phyloP scores from a whole-genome alignment of 495 filamentous ascomycete genomes.

The Xylaria longipes region DNA sequence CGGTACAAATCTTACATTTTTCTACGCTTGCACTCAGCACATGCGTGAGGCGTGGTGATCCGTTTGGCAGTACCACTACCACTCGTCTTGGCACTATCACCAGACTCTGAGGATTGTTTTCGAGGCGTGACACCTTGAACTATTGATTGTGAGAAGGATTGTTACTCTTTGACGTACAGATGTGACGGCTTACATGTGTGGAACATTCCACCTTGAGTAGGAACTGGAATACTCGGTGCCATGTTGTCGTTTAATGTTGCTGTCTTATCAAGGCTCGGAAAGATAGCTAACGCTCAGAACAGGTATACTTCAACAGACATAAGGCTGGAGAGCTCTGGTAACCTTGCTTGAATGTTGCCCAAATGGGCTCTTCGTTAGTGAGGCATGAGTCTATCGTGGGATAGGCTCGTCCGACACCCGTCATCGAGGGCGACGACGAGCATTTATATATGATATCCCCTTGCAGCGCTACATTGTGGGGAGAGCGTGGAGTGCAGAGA shows the following conservation, averaged over 20 bases:
- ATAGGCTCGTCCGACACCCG: constrained; percentile 33
- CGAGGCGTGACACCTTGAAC: constrained; percentile 57
- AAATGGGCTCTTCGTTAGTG: constrained; percentile 13
- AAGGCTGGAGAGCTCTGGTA: constrained; percentile 3
- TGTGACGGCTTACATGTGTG: constrained; percentile 51
- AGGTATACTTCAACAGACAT: not conserved
- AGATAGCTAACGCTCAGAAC: not conserved
- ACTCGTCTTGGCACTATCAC: constrained; percentile 52
- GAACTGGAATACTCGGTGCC: constrained; percentile 56
- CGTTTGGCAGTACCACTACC: constrained; percentile 43
- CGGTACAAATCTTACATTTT: constrained; percentile 55
- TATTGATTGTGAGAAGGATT: constrained; percentile 27
- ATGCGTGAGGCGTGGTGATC: constrained; percentile 64
- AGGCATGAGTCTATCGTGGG: constrained; percentile 24
- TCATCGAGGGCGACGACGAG: constrained; percentile 38
- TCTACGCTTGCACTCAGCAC: constrained; percentile 64
- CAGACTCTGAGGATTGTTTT: constrained; percentile 54
- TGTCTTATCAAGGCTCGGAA: constrained; percentile 3
- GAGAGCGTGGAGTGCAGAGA: constrained; percentile 41
- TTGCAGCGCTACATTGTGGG: constrained; percentile 38
- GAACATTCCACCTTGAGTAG: constrained; percentile 60
- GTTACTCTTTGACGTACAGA: not conserved
- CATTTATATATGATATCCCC: constrained; percentile 43
- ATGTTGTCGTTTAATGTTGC: constrained; percentile 40
- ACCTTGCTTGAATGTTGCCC: constrained; percentile 9